Evolutionary conservation across 768 basidiomycete species (phyloP).

Genomic region (Amanita pallidorosea): DNA sequence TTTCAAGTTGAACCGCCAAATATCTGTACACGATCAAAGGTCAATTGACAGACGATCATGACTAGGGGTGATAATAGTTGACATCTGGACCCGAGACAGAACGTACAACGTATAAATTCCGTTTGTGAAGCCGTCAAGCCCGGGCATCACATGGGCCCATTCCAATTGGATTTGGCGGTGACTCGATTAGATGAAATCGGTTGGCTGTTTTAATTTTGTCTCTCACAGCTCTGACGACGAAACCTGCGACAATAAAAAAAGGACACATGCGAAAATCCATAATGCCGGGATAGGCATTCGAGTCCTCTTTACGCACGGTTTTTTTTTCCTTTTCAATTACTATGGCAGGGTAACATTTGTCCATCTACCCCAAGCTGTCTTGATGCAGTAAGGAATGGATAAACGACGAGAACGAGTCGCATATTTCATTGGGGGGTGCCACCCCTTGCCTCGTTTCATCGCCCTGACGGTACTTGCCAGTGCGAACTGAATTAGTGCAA

Average conservation of each 20-base stretch:
- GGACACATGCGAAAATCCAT: too few species aligned
- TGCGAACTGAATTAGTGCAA: conserved; percentile 12
- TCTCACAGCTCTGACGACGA: too few species aligned
- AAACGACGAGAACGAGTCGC: conserved; percentile 41
- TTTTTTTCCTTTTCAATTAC: background rate
- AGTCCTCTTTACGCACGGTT: too few species aligned
- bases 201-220: too few species aligned
- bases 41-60: background rate
- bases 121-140: background rate
- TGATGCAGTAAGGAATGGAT: conserved; percentile 31
- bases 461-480: conserved; percentile 59
- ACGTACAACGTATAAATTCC: background rate
- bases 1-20: background rate
- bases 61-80: background rate
- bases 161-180: too few species aligned
- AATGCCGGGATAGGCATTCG: background rate
- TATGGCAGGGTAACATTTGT: background rate
- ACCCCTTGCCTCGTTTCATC: conserved; percentile 34
- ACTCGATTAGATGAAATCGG: too few species aligned
- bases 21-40: background rate
- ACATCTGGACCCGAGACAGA: background rate
- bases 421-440: conserved; percentile 40
- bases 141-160: background rate
- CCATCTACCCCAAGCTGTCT: background rate
- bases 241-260: too few species aligned